Base-by-base conservation (phyloP, 441 rosid genomes). In the Erodium chrysanthum region DNA sequence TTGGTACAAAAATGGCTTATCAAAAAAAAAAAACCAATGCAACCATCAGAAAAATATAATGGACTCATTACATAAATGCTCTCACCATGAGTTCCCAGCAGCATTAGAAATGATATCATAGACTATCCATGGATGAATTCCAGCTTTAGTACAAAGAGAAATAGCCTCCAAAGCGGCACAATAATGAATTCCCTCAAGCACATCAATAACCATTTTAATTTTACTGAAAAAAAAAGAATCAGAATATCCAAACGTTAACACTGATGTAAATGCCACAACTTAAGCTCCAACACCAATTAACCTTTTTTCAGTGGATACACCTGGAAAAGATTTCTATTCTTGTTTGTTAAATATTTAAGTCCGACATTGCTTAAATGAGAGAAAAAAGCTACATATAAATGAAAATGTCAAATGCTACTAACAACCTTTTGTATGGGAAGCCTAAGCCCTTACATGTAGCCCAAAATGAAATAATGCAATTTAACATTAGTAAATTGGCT, bases 1-100 rank as follows among this genome's bases (percentile, higher is more conserved):
- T n/a, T n/a, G n/a, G n/a, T n/a, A n/a, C n/a, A n/a, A n/a, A n/a
- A n/a, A n/a, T n/a, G n/a, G n/a, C n/a, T n/a, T n/a, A n/a, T n/a
- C n/a, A n/a, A n/a, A n/a, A n/a, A n/a, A n/a, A n/a, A n/a, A n/a
- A n/a, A n/a, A n/a, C n/a, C n/a, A n/a, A 40, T 64, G 52, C 35
- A 20, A 70, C 15, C 64, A 52, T 29, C 31, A 64, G 65, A 59
- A 64, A 21, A 65, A 4, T 67, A 75, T 50, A 63, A 71, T 59
- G 63, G 70, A 61, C 65, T 63, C 6, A 7, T 23, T 63, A 71
- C 33, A 10, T 42, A 44, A 15, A 58, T 58, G 64, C 65, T 25
- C 85, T 73, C 46, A 93, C 98, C 98, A 86, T 76, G 98, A 93
- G 76, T 86, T 93, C 71, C 98, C 98, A 80, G 98, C 98, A 68